phyloP scores from a whole-genome alignment of 202 grass and related monocot genomes.

The Eragrostis tef region DNA sequence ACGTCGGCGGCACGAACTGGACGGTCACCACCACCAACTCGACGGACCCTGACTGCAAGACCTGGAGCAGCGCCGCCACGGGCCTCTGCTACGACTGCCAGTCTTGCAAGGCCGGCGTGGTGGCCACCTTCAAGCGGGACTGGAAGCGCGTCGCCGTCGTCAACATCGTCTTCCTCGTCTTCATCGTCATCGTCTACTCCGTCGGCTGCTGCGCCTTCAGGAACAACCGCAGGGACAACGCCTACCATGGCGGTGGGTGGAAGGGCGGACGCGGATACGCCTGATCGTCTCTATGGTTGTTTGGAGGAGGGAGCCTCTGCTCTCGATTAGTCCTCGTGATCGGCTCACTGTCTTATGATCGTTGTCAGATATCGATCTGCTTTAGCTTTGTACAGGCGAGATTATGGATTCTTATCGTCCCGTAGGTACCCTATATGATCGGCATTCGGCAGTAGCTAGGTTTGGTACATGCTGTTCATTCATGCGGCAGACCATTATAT shows the following conservation, averaged over 20 bases:
- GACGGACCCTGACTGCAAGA: constrained; percentile 58
- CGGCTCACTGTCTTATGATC: neutral
- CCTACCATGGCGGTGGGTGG: constrained; percentile 45
- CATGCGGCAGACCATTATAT: constrained; percentile 25
- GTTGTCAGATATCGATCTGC: too few relatives aligned
- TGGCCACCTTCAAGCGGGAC: constrained; percentile 68
- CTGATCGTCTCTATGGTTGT: neutral
- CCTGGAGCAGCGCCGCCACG: constrained; percentile 54
- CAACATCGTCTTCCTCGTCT: constrained; percentile 74
- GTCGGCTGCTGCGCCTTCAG: constrained; percentile 91
- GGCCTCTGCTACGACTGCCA: constrained; percentile 75
- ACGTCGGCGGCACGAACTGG: constrained; percentile 58
- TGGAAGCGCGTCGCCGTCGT: constrained; percentile 83
- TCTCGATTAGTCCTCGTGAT: neutral
- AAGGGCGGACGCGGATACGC: constrained; percentile 58
- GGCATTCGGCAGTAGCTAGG: constrained; percentile 41
- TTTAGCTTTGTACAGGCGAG: constrained; percentile 52
- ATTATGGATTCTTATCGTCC: constrained; percentile 10
- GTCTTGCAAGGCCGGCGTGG: constrained; percentile 90
- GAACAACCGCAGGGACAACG: constrained; percentile 78
- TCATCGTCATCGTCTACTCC: constrained; percentile 97
- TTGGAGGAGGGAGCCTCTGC: neutral
- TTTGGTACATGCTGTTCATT: constrained; percentile 43
- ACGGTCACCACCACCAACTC: neutral
- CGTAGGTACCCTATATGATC: neutral